Base-by-base conservation (phyloP, 139 green algal species). In the Chlorella sp. region DNA sequence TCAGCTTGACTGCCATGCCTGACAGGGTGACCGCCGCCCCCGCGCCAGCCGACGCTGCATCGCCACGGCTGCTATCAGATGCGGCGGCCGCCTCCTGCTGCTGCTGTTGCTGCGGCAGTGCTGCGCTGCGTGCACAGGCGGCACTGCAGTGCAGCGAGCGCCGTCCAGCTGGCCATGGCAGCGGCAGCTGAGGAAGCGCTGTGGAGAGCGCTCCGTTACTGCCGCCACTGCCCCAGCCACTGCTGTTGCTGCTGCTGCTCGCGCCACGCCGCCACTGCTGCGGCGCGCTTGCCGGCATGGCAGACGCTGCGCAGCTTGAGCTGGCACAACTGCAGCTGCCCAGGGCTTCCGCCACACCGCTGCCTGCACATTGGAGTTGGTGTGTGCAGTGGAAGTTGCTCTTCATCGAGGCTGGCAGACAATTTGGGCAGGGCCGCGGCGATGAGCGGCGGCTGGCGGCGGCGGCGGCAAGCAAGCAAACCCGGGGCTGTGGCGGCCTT, bases 11-110 rank as follows among this genome's bases (percentile, higher is more conserved):
- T 26, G 86, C 86, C 17, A 76, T 62, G n/a, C 86, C 86, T 0
- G 86, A 85, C 30, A 88, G 72, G 20, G 80, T 68, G 51, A 82
- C 78, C 3, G 86, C 82, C 25, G 86, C 83, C 7, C 44, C 65
- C 7, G 81, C 69, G 4, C 39, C 63, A 1, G n/a, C 60, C 26
- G 60, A 34, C 3, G 36, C 30, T 20, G 63, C 63, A 0, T 67
- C 63, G 26, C 60, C 56, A 30, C 38, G 7, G 69, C 38, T 21
- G 23, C 55, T 60, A 4, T 12, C 41, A 4, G 41, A 12, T 41
- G 71, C 65, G n/a, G 41, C 60, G 4, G 15, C 38, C 3, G 71
- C 32, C 20, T 78, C 41, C 25, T 44, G 71, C 36, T 28, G 21
- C 16, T 20, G 28, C 25, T 71, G 32, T 36, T 82, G 30, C 60